These are phyloP conservation scores for Paxillus involutus DNA, from an alignment of 768 basidiomycete species.

Conservation along the genomic window DNA sequence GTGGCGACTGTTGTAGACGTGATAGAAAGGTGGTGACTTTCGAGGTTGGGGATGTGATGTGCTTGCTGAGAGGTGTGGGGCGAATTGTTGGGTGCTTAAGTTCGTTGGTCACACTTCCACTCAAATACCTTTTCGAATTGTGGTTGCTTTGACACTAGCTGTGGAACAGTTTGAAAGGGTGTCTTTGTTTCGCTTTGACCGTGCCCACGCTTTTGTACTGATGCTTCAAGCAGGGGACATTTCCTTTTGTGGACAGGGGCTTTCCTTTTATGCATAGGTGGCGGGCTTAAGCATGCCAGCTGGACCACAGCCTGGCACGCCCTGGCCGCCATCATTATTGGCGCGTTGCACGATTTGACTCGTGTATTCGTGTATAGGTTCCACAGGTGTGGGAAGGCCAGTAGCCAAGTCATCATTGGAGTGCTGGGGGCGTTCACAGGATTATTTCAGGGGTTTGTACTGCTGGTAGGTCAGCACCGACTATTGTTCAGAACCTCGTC, in stretches of 20 bases:
- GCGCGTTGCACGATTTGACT: conserved; percentile 20
- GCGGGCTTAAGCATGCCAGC: conserved; percentile 4
- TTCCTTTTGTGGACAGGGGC: conserved; percentile 21
- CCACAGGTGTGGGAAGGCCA: neutral
- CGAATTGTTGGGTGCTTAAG: neutral
- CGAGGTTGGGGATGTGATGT: neutral
- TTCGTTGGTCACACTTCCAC: neutral
- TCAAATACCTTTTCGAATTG: conserved; percentile 21
- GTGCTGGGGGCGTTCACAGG: neutral
- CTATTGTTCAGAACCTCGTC: neutral
- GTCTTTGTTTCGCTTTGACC: conserved; percentile 16
- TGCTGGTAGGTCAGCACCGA: neutral
- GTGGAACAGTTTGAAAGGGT: conserved; percentile 6
- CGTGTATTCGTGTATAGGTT: neutral
- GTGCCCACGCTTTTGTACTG: conserved; percentile 17
- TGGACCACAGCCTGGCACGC: conserved; percentile 14
- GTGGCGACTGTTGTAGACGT: neutral
- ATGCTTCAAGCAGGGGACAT: neutral
- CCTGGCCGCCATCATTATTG: neutral
- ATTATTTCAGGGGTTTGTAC: neutral
- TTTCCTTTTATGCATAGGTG: conserved; percentile 20
- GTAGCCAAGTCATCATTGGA: neutral
- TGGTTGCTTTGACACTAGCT: conserved; percentile 14
- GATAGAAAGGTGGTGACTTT: neutral
- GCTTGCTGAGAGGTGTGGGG: neutral